phyloP scores from a whole-genome alignment of 2,329 filamentous ascomycete genomes.

The Talaromyces rugulosus region DNA sequence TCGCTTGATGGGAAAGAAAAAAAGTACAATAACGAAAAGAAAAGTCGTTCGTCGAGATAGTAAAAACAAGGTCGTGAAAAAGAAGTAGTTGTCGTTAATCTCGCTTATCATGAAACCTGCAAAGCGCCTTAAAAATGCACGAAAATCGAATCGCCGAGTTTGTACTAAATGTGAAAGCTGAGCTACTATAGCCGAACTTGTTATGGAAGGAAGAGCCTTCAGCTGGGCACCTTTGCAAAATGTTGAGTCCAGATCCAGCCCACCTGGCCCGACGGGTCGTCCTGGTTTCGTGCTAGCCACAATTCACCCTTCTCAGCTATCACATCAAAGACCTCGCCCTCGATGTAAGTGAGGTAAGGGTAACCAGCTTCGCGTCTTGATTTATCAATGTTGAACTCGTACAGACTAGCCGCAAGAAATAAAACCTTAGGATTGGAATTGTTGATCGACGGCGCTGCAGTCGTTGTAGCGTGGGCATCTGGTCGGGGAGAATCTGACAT shows the following conservation, averaged over 20 bases:
- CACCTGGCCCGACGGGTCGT: conserved; percentile 71
- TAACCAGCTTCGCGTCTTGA: conserved; percentile 91
- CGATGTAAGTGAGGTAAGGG: conserved; percentile 91
- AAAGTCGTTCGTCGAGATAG: not conserved
- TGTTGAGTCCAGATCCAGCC: conserved; percentile 99
- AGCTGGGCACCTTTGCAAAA: conserved; percentile 62
- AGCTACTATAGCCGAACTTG: not conserved
- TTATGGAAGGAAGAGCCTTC: conserved; percentile 12
- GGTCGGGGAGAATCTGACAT: conserved; percentile 60
- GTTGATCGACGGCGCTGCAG: conserved; percentile 40
- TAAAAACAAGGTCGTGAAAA: not conserved
- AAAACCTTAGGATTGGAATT: conserved; percentile 61
- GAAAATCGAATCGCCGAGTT: conserved; percentile 1
- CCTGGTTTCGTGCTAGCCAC: conserved; percentile 96
- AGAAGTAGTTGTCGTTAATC: conserved; percentile 4
- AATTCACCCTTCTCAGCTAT: conserved; percentile 96
- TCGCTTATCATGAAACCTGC: conserved; percentile 7
- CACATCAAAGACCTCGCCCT: conserved; percentile 90
- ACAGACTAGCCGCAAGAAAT: conserved; percentile 88
- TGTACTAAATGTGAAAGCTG: not conserved
- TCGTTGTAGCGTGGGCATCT: conserved; percentile 2
- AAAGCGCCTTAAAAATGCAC: conserved; percentile 10
- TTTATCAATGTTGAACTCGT: conserved; percentile 94
- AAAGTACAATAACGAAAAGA: conserved; percentile 3
- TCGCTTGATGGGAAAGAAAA: not conserved